Conservation (phyloP, 2,329 filamentous ascomycete genomes). For the Seiridium unicorne region DNA sequence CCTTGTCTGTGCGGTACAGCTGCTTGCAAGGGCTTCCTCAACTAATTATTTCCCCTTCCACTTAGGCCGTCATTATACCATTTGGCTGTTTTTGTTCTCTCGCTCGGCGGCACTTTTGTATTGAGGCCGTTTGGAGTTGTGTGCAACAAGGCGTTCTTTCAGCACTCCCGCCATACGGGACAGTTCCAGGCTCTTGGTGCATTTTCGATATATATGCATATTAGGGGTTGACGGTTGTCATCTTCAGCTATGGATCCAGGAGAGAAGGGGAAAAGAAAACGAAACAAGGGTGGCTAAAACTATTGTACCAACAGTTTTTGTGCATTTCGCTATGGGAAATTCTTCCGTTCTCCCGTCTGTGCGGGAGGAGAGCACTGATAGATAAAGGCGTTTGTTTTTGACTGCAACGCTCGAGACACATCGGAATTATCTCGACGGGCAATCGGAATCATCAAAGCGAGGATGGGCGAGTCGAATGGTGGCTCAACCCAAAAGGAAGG, state of each 20-base stretch:
- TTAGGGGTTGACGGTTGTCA: not conserved
- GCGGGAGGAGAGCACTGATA: not conserved
- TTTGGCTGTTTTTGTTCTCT: not conserved
- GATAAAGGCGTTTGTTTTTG: not conserved
- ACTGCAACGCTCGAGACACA: no score
- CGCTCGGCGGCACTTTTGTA: not conserved
- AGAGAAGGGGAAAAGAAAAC: not conserved
- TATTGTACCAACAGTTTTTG: slow-evolving; percentile 2
- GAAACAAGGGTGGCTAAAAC: no score
- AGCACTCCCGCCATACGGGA: not conserved
- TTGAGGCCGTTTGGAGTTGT: not conserved
- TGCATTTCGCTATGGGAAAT: not conserved
- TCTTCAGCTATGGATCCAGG: not conserved
- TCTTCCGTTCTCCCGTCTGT: not conserved
- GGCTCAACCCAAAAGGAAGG: no score
- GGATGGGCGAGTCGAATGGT: no score
- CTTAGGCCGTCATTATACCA: not conserved
- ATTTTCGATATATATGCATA: slow-evolving; percentile 23
- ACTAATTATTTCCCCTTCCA: slow-evolving; percentile 51
- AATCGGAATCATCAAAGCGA: no score
- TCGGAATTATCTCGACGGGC: no score
- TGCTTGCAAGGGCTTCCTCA: slow-evolving; percentile 98
- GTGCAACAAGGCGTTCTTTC: not conserved
- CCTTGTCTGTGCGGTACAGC: slow-evolving; percentile 95
- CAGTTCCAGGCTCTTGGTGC: not conserved